Evolutionary conservation across 2,329 filamentous ascomycete genomes (phyloP).

Genomic region (Fusarium algeriense): DNA sequence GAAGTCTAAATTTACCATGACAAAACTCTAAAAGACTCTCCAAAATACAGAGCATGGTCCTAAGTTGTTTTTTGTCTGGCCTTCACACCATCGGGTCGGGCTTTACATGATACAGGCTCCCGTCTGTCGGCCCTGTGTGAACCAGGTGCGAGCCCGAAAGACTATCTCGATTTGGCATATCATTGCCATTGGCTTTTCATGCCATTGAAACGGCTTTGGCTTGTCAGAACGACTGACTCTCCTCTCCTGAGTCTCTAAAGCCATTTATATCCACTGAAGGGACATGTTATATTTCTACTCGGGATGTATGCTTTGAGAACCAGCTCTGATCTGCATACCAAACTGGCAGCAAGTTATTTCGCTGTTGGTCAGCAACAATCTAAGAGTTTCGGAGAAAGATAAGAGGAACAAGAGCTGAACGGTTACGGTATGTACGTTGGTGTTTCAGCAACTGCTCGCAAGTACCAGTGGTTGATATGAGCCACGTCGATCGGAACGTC

Average conservation of each 20-base stretch:
- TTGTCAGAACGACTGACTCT: background rate
- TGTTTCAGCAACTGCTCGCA: constrained; percentile 5
- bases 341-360: constrained; percentile 10
- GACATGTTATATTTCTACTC: constrained; percentile 7
- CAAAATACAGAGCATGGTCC: background rate
- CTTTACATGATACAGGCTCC: constrained; percentile 6
- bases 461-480: constrained; percentile 7
- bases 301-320: constrained; percentile 5
- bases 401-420: background rate
- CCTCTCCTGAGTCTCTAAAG: background rate
- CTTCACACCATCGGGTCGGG: background rate
- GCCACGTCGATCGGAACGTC: constrained; percentile 22
- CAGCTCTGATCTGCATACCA: constrained; percentile 35
- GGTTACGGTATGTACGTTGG: constrained; percentile 1
- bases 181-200: background rate
- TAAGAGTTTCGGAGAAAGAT: constrained; percentile 17
- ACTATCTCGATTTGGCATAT: constrained; percentile 4
- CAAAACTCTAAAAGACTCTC: background rate
- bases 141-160: constrained; percentile 6
- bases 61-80: background rate
- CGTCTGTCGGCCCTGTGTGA: background rate
- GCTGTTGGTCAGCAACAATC: constrained; percentile 4
- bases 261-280: constrained; percentile 3
- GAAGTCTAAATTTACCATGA: background rate
- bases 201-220: background rate